Conservation (phyloP, 495 filamentous ascomycete species). For the Podospora pseudopauciseta region DNA sequence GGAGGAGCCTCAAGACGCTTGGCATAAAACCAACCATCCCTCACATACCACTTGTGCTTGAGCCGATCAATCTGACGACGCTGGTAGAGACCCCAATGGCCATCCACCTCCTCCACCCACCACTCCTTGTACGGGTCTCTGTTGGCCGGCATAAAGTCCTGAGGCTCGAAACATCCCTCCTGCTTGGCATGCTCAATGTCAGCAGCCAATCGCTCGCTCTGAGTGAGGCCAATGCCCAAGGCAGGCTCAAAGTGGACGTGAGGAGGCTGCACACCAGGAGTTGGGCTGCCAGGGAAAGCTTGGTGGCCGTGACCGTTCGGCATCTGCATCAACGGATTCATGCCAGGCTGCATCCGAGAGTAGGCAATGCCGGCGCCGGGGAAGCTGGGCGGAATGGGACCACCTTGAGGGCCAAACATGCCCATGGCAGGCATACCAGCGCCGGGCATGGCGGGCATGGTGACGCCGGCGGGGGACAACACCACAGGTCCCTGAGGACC, state of each 20-base stretch:
- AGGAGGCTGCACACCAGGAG: background rate
- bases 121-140: slow-evolving; percentile 50
- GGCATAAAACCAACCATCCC: slow-evolving; percentile 32
- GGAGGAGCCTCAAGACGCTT: slow-evolving; percentile 46
- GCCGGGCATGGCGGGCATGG: too few relatives aligned
- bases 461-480: slow-evolving; percentile 7
- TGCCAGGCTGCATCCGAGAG: background rate
- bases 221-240: slow-evolving; percentile 40
- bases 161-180: slow-evolving; percentile 36
- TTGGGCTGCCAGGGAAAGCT: background rate
- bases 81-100: slow-evolving; percentile 43
- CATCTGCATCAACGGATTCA: background rate
- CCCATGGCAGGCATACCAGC: too few relatives aligned
- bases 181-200: slow-evolving; percentile 38
- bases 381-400: background rate
- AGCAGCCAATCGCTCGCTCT: slow-evolving; percentile 36
- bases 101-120: slow-evolving; percentile 48
- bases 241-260: slow-evolving; percentile 28
- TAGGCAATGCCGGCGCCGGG: background rate
- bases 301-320: background rate
- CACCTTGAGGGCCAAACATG: background rate
- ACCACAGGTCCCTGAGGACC: slow-evolving; percentile 4
- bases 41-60: slow-evolving; percentile 48
- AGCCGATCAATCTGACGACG: slow-evolving; percentile 50
- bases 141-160: slow-evolving; percentile 52